phyloP scores from a whole-genome alignment of 768 basidiomycete genomes.

The Amanita thiersii region DNA sequence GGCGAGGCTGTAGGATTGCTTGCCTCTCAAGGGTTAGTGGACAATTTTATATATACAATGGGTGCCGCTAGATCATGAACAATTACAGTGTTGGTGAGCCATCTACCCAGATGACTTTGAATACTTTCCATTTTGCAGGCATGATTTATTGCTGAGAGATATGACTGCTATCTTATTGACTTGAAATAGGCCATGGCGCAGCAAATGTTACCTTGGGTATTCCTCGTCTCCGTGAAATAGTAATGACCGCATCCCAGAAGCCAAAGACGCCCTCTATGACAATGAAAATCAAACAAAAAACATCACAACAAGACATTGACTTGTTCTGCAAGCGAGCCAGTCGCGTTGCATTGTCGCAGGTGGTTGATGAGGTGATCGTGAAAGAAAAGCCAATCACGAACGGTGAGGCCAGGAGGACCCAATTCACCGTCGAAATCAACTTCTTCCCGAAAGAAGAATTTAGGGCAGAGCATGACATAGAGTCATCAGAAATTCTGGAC shows the following conservation, averaged over 20 bases:
- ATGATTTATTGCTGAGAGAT: slow-evolving; percentile 9
- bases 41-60: slow-evolving; percentile 18
- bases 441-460: slow-evolving; percentile 90
- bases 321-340: slow-evolving; percentile 86
- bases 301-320: slow-evolving; percentile 48
- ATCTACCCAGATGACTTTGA: slow-evolving; percentile 99
- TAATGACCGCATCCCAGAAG: slow-evolving; percentile 95
- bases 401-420: slow-evolving; percentile 62
- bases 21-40: slow-evolving; percentile 86
- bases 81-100: slow-evolving; percentile 85
- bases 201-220: slow-evolving; percentile 99
- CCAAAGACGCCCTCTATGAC: slow-evolving; percentile 96
- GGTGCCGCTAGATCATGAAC: neutral
- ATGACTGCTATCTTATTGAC: neutral
- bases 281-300: slow-evolving; percentile 56
- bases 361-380: slow-evolving; percentile 77
- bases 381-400: slow-evolving; percentile 67
- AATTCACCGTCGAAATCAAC: slow-evolving; percentile 71
- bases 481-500: slow-evolving; percentile 61
- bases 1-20: slow-evolving; percentile 98
- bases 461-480: slow-evolving; percentile 71
- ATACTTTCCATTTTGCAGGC: slow-evolving; percentile 99
- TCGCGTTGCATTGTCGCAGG: slow-evolving; percentile 77
- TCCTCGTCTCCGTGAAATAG: slow-evolving; percentile 95
- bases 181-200: slow-evolving; percentile 79